Percentiles rank a stretch among this genome's conserved stretches.
Conservation (phyloP, 106 monocot genomes). For the Phalaenopsis aphrodite region DNA sequence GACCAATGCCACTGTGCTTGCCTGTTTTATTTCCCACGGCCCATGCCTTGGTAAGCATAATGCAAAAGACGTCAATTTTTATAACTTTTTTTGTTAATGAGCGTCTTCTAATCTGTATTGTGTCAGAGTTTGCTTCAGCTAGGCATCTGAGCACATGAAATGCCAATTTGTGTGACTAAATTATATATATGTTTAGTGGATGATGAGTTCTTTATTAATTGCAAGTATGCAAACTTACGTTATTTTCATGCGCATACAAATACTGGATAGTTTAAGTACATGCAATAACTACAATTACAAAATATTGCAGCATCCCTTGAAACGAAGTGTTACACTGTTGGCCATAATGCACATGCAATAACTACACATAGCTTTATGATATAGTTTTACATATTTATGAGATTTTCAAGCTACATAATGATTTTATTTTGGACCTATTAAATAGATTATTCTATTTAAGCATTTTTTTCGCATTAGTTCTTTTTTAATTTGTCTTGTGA, state of each 20-base stretch:
- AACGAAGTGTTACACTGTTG: background rate
- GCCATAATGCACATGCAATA: too few species aligned
- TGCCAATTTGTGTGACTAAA: background rate
- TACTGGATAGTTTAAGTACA: background rate
- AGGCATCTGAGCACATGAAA: background rate
- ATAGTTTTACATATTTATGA: too few species aligned
- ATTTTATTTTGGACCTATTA: too few species aligned
- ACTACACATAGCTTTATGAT: too few species aligned
- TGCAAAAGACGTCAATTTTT: background rate
- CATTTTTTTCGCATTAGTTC: too few species aligned
- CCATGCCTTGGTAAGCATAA: conserved; percentile 68
- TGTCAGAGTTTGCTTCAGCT: background rate
- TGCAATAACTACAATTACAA: background rate
- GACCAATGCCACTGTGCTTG: conserved; percentile 77
- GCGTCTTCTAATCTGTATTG: background rate
- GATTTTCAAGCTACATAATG: too few species aligned
- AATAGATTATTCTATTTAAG: too few species aligned
- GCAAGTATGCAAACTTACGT: background rate
- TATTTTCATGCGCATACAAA: background rate
- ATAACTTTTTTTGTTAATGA: background rate
- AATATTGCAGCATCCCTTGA: background rate
- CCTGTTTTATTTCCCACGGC: conserved; percentile 73
- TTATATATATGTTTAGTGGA: background rate
- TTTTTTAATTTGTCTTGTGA: too few species aligned
- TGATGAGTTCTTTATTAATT: background rate